Conservation (phyloP, 1,139 yeast genomes). For the Debaryomyces sp. region DNA sequence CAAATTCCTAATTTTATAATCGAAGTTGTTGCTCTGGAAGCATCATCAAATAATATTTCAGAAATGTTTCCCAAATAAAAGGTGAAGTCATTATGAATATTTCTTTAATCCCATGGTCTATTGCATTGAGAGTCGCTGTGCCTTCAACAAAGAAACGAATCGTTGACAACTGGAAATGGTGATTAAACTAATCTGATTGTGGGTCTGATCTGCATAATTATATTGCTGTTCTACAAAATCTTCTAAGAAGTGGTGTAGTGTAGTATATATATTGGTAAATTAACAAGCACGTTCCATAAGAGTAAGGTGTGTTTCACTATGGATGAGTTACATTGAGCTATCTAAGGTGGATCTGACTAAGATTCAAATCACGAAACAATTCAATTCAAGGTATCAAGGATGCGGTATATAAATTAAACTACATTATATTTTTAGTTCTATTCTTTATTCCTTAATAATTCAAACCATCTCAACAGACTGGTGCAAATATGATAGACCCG, state of each 20-base stretch:
- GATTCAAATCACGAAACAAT: too few relatives aligned
- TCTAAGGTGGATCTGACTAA: too few relatives aligned
- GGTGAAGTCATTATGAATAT: slow-evolving; percentile 24
- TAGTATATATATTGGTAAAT: slow-evolving; percentile 29
- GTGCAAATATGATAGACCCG: too few relatives aligned
- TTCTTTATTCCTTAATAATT: too few relatives aligned
- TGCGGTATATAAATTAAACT: too few relatives aligned
- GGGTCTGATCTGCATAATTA: slow-evolving; percentile 21
- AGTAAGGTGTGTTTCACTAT: too few relatives aligned
- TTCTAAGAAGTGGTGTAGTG: slow-evolving; percentile 29
- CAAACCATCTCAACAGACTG: too few relatives aligned
- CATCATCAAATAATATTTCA: slow-evolving; percentile 31
- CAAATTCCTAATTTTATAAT: slow-evolving; percentile 26
- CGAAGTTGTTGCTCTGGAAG: slow-evolving; percentile 23
- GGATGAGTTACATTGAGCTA: too few relatives aligned
- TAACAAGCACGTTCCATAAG: slow-evolving; percentile 13
- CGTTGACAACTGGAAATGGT: slow-evolving; percentile 6
- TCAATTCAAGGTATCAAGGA: too few relatives aligned
- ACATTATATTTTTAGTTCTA: too few relatives aligned
- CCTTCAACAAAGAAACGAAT: slow-evolving; percentile 14
- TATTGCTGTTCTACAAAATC: slow-evolving; percentile 22
- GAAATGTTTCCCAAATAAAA: slow-evolving; percentile 24
- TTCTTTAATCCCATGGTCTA: slow-evolving; percentile 34
- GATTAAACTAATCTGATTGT: slow-evolving; percentile 6
- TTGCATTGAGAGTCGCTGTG: slow-evolving; percentile 21